These are phyloP conservation scores for Cladorrhinum sp. DNA, from an alignment of 2,329 filamentous ascomycete genomes.

Conservation along the genomic window DNA sequence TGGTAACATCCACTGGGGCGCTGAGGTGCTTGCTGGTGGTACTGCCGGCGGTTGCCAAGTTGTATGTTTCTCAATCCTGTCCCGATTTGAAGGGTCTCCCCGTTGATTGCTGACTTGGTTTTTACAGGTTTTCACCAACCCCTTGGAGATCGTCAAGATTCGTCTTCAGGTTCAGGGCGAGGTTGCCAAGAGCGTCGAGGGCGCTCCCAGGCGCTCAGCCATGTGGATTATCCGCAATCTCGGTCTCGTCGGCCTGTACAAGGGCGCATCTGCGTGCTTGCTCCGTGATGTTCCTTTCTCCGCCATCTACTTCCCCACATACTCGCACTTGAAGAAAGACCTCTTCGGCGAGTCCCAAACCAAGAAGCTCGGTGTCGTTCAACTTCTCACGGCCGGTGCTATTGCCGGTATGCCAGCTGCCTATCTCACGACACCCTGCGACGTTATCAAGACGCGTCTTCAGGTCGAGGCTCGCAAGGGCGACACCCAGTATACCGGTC, in stretches of 20 bases:
- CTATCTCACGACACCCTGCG: slow-evolving; percentile 94
- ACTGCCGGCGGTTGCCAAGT: slow-evolving; percentile 92
- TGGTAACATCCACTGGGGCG: slow-evolving; percentile 65
- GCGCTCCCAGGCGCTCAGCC: slow-evolving; percentile 81
- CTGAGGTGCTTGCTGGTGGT: slow-evolving; percentile 85
- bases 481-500: slow-evolving; percentile 79
- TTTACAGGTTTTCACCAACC: slow-evolving; percentile 85
- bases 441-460: slow-evolving; percentile 98
- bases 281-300: slow-evolving; percentile 97
- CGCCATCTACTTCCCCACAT: slow-evolving; percentile 97
- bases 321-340: slow-evolving; percentile 90
- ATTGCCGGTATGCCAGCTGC: slow-evolving; percentile 90
- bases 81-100: too few species aligned
- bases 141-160: slow-evolving; percentile 98
- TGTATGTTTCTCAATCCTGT: slow-evolving; percentile 56
- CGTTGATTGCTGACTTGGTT: slow-evolving; percentile 8
- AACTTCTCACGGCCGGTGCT: slow-evolving; percentile 90
- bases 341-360: slow-evolving; percentile 84
- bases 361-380: slow-evolving; percentile 84
- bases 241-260: slow-evolving; percentile 91
- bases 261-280: slow-evolving; percentile 90
- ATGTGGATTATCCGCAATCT: slow-evolving; percentile 98
- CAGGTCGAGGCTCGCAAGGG: slow-evolving; percentile 98
- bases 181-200: slow-evolving; percentile 81
- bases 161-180: slow-evolving; percentile 96